Percentiles rank a stretch among this genome's conserved stretches.
phyloP scores from a whole-genome alignment of 1,284 basidiomycete species.

The Marasmius fiardii region DNA sequence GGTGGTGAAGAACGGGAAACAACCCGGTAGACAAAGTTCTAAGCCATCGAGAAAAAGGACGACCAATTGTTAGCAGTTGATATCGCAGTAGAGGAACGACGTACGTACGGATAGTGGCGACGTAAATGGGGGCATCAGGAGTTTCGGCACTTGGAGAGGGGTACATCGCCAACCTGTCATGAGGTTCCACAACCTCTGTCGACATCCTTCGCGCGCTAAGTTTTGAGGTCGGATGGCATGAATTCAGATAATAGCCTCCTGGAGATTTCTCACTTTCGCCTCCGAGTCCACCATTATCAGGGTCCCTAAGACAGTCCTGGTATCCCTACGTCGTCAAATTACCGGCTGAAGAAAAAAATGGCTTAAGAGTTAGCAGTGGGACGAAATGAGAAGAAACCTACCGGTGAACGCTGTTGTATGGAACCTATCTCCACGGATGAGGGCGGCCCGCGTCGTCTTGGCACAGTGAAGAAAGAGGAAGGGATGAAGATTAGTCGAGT shows the following conservation, averaged over 20 bases:
- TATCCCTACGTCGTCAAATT: constrained; percentile 51
- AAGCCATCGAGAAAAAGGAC: no score
- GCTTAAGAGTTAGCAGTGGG: not conserved
- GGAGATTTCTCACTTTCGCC: constrained; percentile 25
- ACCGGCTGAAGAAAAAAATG: no score
- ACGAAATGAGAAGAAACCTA: not conserved
- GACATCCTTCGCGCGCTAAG: no score
- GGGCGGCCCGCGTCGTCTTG: not conserved
- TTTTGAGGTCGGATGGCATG: no score
- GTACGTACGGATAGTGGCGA: constrained; percentile 34
- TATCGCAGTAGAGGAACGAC: not conserved
- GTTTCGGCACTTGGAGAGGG: constrained; percentile 35
- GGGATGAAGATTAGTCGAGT: no score
- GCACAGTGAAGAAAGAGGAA: no score
- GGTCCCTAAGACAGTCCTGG: constrained; percentile 37
- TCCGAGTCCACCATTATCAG: no score
- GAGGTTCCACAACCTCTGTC: no score
- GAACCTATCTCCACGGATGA: no score
- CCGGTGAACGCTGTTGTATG: not conserved
- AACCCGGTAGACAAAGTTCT: constrained; percentile 35
- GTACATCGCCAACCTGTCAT: not conserved
- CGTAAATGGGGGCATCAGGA: constrained; percentile 50
- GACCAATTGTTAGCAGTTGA: no score
- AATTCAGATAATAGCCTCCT: no score
- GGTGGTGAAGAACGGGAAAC: constrained; percentile 61